Conservation (phyloP, 805 yeast species). For the Yarrowia phangngaensis region DNA sequence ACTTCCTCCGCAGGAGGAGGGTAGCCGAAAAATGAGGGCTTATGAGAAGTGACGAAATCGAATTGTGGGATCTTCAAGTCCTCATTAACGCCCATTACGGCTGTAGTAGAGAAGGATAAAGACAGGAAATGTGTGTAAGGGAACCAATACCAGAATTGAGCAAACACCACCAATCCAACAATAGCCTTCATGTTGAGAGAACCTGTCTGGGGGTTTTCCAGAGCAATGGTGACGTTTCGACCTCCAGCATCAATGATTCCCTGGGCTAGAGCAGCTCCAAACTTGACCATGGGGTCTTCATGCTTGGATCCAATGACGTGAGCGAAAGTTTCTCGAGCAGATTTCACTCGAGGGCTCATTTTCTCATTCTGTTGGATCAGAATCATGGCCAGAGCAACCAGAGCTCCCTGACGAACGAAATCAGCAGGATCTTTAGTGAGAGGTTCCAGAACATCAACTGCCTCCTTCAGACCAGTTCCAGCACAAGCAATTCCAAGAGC, state of each 20-base stretch:
- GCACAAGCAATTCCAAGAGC: constrained; percentile 97
- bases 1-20: constrained; percentile 84
- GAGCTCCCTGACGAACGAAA: constrained; percentile 96
- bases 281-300: constrained; percentile 94
- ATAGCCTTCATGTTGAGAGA: constrained; percentile 87
- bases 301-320: constrained; percentile 79
- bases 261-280: constrained; percentile 95
- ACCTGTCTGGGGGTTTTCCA: constrained; percentile 75
- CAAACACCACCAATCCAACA: constrained; percentile 83
- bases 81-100: constrained; percentile 77
- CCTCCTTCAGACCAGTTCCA: constrained; percentile 83
- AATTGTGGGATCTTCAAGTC: constrained; percentile 86
- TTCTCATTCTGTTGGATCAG: constrained; percentile 83
- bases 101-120: constrained; percentile 87
- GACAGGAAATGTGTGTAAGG: constrained; percentile 92
- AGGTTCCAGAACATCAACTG: constrained; percentile 88
- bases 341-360: constrained; percentile 72
- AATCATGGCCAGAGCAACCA: constrained; percentile 87
- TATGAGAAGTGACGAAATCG: constrained; percentile 73
- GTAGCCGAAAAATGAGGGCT: constrained; percentile 74
- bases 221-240: constrained; percentile 87
- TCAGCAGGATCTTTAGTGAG: constrained; percentile 91
- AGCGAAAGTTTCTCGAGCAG: constrained; percentile 68
- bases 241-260: constrained; percentile 99
- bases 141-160: constrained; percentile 98